Evolutionary conservation across 2,329 filamentous ascomycete species (phyloP), one percentile per base, ranked within the genome.

Genomic region (Aspergillus clavatus): DNA sequence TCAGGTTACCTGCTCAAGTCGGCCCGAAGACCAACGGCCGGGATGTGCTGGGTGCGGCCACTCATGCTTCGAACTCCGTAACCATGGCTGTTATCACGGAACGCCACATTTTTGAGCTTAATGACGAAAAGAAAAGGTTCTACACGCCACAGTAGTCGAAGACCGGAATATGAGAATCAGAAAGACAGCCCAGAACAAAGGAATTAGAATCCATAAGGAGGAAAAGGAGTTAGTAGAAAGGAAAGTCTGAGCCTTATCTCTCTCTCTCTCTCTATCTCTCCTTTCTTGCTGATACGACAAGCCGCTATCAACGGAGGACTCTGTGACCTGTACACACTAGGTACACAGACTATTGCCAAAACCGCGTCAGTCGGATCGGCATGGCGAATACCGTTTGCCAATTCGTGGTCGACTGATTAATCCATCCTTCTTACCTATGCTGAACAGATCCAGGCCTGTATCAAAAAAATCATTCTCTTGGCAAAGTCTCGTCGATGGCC

Each of bases 381-480:
- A 35, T 35, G 16, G 14, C 14, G 14, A 18, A 16, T 19, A 35
- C 10, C 5, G 7, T 21, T 11, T 21, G 31, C 12, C 31, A 35
- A 14, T 3, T n/a, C 16, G 16, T 35, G 7, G 3, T 18, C 31
- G n/a, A n/a, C n/a, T n/a, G n/a, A n/a, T n/a, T n/a, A n/a, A n/a
- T n/a, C n/a, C n/a, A n/a, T n/a, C n/a, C n/a, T n/a, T n/a, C n/a
- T n/a, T n/a, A n/a, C n/a, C n/a, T n/a, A n/a, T n/a, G n/a, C n/a
- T n/a, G n/a, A n/a, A n/a, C n/a, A n/a, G n/a, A 14, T 36, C 24
- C 37, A 45, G 29, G 21, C 26, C 22, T 23, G 37, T 24, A 37
- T 14, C 23, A 38, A 29, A 33, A n/a, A n/a, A n/a, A n/a, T n/a
- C 21, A 16, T 40, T 28, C 38, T 41, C 55, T 55, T 55, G 53